These are phyloP conservation scores for Cladosporium oxysporum DNA, from an alignment of 2,329 filamentous ascomycete genomes.

Conservation along the genomic window DNA sequence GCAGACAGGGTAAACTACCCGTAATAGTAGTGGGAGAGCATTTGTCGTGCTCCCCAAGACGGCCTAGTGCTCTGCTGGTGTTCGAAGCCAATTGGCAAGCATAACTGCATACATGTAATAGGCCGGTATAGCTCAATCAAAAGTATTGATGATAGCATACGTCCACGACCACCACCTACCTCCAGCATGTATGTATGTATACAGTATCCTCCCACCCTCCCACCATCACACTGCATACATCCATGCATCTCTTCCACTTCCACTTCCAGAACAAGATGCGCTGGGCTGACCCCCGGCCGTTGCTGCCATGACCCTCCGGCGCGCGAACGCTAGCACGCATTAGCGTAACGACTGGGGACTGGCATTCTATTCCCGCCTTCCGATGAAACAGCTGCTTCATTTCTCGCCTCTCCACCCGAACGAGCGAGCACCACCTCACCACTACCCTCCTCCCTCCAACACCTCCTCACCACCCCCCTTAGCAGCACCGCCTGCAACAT, in stretches of 20 bases:
- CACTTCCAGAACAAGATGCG: conserved; percentile 15
- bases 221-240: conserved; percentile 8
- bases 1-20: background rate
- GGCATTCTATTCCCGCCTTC: conserved; percentile 13
- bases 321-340: conserved; percentile 15
- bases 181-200: background rate
- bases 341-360: conserved; percentile 19
- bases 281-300: conserved; percentile 17
- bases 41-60: background rate
- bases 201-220: background rate
- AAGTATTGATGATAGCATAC: too few relatives aligned
- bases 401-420: conserved; percentile 18
- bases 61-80: background rate
- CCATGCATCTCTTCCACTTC: conserved; percentile 11
- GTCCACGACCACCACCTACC: background rate
- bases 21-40: background rate
- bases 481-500: conserved; percentile 7
- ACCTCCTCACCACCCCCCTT: conserved; percentile 12
- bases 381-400: conserved; percentile 17
- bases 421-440: conserved; percentile 8
- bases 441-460: background rate
- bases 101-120: background rate
- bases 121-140: background rate
- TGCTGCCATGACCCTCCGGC: conserved; percentile 11
- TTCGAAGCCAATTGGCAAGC: background rate